Conservation (phyloP, 768 basidiomycete species). For the Macrolepiota albuminosa region DNA sequence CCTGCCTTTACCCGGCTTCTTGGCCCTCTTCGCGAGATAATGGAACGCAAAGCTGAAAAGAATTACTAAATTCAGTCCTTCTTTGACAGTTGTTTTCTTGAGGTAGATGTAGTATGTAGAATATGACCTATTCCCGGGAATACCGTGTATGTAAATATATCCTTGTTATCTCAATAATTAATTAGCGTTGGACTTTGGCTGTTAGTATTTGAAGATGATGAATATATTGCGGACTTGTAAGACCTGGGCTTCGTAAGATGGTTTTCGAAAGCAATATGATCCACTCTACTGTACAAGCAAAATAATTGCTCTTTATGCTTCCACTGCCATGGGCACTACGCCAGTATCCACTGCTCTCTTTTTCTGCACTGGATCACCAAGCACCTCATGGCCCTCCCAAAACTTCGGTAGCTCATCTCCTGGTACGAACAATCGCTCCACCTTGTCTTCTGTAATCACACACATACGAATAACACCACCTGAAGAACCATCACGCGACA, state of each 20-base stretch:
- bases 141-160: conserved; percentile 13
- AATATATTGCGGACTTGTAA: not conserved
- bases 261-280: not conserved
- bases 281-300: conserved; percentile 11
- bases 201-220: not conserved
- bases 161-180: conserved; percentile 1
- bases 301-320: conserved; percentile 25
- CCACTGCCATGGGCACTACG: conserved; percentile 44
- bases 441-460: conserved; percentile 89
- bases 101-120: conserved; percentile 2
- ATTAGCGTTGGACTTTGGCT: not conserved
- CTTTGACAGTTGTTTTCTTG: conserved; percentile 22
- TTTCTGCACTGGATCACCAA: conserved; percentile 32
- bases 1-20: conserved; percentile 91
- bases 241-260: not conserved
- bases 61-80: conserved; percentile 33
- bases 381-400: conserved; percentile 82
- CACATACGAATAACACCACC: conserved; percentile 98
- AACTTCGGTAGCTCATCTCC: conserved; percentile 86
- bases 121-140: conserved; percentile 4
- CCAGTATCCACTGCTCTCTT: conserved; percentile 30
- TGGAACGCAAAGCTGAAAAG: conserved; percentile 87
- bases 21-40: conserved; percentile 87
- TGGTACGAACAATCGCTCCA: conserved; percentile 89
- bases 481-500: conserved; percentile 97